Evolutionary conservation across 257 asterid species (phyloP), one percentile per base, ranked within the genome.

Genomic region (Penstemon eatonii): DNA sequence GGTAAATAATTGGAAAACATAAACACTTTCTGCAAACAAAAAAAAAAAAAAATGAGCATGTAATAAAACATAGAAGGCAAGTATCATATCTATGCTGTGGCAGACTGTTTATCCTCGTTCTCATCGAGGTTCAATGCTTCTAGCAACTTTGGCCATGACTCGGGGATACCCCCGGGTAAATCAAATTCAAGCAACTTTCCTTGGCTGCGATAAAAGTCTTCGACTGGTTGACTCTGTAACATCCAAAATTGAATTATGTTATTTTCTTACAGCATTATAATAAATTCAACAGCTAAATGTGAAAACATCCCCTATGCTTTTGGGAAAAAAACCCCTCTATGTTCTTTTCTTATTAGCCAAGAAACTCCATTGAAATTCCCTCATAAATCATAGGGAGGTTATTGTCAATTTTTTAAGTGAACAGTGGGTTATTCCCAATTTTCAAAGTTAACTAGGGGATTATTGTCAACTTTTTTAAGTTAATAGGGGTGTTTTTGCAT

Each of bases 151-250:
- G 98, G 97, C 98, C 89, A 90, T 0, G 98, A 82, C 79, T 86
- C 98, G 0, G 90, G 94, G 73, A 93, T 87, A 8, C 97, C 97
- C 65, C 98, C 97, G 0, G 98, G 98, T 72, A 92, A 81, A 69
- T 83, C 85, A 64, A 92, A 92, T 73, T 88, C 95, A 50, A 92
- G 80, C 73, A 92, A 70, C 73, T 88, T 90, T 60, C 95, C 95
- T 76, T 79, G 90, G 68, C 66, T 53, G 3, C 82, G 83, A 64
- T 93, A 90, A 60, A 80, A 93, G 36, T 82, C 96, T 80, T 93
- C 98, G 49, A 93, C 98, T 0, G 97, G 98, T 61, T 76, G 95
- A 74, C 98, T 90, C 97, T 93, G 95, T 69, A 75, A 38, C 38
- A 36, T 49, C 46, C 51, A 73, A 60, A 75, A 51, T 3, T 5